Evolutionary conservation across 345 rosid genomes (phyloP).

Genomic region (Heritiera fomes): DNA sequence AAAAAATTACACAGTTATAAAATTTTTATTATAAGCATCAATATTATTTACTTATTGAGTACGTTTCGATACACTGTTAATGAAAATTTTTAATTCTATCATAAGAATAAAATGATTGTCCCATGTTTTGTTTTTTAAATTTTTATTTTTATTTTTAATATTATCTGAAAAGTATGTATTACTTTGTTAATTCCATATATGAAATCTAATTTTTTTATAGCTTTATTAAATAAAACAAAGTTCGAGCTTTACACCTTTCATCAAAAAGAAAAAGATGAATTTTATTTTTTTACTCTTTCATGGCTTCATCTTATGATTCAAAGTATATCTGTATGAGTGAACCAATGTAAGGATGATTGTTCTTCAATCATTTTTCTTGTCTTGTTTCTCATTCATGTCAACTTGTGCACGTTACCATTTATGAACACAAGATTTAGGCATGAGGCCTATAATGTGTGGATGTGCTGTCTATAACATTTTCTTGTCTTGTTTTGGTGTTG

Average conservation of each 20-base stretch:
- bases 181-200: too few species aligned
- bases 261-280: background rate
- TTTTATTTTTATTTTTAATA: too few species aligned
- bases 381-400: background rate
- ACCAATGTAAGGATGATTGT: background rate
- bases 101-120: too few species aligned
- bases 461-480: background rate
- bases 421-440: background rate
- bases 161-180: too few species aligned
- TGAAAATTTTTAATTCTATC: too few species aligned
- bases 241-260: background rate
- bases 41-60: too few species aligned
- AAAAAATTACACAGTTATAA: too few species aligned
- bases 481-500: background rate
- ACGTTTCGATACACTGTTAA: too few species aligned
- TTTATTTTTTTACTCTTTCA: background rate
- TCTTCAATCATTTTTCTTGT: background rate
- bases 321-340: background rate
- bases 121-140: too few species aligned
- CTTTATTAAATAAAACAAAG: too few species aligned
- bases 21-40: too few species aligned
- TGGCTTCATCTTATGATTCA: background rate
- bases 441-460: background rate
- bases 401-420: background rate
- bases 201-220: too few species aligned